Base-by-base conservation (phyloP, 371 early-diverging fungal genomes). In the Rhizopus microsporus region DNA sequence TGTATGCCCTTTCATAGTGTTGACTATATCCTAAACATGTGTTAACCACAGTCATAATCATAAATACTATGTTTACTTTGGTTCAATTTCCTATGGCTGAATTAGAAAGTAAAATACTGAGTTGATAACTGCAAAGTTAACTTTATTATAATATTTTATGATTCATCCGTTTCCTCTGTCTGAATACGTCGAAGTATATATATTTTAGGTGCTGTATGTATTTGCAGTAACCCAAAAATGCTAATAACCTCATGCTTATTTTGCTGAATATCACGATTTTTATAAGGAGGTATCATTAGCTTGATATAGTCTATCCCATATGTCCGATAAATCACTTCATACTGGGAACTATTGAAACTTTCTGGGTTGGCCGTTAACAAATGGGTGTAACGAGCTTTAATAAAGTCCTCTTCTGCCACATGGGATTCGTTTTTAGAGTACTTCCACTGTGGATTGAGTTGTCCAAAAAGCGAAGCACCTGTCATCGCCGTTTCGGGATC, bases 401-500 rank as follows among this genome's bases (percentile, higher is more conserved):
- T 39, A 49, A 78, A 89, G 31, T 86, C 87, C 10, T 68, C 59
- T 8, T 74, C 63, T 0, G 50, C 43, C 15, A 10, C 54, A 51
- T 84, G 85, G 1, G 69, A 63, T 64, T 90, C 90, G 50, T 84
- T 72, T 68, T 90, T 90, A 60, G 74, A 78, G 55, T 90, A 90
- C 5, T 38, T 54, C 88, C 90, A 91, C 7, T 72, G 12, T 7
- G 59, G 38, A 9, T 61, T 55, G 0, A 45, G 29, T 56, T 83
- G 74, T 0, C 89, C 87, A 65, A 94, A 97, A 23, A 90, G 84
- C 5, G 91, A 83, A 7, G 85, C 92, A 33, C 96, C 97, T 17
- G 92, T 92, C 85, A 92, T 92, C n/a, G 93, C 91, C 0, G 93
- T 80, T 32, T 74, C 82, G 3, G 77, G 77, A 71, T 94, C 96